phyloP scores from a whole-genome alignment of 441 rosid species.

The Mallotus repandus region DNA sequence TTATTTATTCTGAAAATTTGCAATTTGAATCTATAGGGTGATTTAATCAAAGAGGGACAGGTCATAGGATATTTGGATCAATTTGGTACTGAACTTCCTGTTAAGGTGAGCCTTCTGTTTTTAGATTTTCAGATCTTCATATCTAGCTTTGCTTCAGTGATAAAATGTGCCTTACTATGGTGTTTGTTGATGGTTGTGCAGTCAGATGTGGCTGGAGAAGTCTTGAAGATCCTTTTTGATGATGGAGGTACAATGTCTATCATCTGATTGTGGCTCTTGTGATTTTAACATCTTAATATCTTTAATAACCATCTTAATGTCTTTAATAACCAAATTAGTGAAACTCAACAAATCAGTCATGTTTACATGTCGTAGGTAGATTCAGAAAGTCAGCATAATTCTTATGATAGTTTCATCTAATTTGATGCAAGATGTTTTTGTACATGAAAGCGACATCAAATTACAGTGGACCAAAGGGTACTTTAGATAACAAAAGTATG shows the following conservation, averaged over 20 bases:
- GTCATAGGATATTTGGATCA: conserved; percentile 84
- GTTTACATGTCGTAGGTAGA: not conserved
- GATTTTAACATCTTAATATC: conserved; percentile 4
- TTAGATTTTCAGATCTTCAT: conserved; percentile 18
- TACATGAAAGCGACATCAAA: not conserved
- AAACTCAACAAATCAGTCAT: not conserved
- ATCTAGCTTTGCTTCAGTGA: conserved; percentile 11
- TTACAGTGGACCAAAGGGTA: not conserved
- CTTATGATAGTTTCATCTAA: not conserved
- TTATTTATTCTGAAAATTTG: conserved; percentile 9
- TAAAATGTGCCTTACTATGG: conserved; percentile 9
- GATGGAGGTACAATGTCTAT: conserved; percentile 72
- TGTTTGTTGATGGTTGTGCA: conserved; percentile 41
- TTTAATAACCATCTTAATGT: not conserved
- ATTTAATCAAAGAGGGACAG: conserved; percentile 77
- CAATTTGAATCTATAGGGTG: conserved; percentile 55
- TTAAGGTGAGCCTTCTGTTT: conserved; percentile 55
- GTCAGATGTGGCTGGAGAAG: conserved; percentile 90
- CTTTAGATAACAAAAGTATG: not conserved
- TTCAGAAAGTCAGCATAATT: not conserved
- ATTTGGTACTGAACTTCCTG: conserved; percentile 76
- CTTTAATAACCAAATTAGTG: not conserved
- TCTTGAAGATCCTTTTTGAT: conserved; percentile 71
- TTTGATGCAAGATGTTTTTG: not conserved
- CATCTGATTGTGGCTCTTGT: conserved; percentile 4